Percentiles rank a stretch among this genome's conserved stretches.
These are phyloP conservation scores for Croton laevigatus DNA, from an alignment of 441 rosid genomes.

Conservation along the genomic window DNA sequence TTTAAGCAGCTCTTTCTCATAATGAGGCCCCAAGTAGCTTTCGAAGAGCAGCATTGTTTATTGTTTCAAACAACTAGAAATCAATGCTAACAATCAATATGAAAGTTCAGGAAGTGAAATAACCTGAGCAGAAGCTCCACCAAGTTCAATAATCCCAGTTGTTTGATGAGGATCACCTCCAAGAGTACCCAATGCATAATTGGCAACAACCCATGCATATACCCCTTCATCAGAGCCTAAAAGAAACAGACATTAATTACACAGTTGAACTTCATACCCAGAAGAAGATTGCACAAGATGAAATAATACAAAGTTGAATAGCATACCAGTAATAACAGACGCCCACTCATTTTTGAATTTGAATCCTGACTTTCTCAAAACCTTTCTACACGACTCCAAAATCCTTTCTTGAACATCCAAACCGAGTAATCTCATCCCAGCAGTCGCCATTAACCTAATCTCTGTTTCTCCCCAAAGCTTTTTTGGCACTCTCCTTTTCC, in stretches of 20 bases:
- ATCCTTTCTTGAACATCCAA: constrained; percentile 47
- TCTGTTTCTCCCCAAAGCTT: constrained; percentile 59
- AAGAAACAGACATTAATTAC: background rate
- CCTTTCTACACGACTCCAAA: constrained; percentile 46
- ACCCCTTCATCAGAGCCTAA: constrained; percentile 89
- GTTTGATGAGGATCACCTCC: constrained; percentile 71
- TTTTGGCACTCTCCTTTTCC: constrained; percentile 48
- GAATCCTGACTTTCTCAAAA: constrained; percentile 62
- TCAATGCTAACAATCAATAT: background rate
- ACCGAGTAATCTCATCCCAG: constrained; percentile 77
- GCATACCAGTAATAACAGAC: constrained; percentile 70
- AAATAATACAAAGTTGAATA: background rate
- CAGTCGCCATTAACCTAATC: constrained; percentile 84
- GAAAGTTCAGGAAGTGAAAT: constrained; percentile 14
- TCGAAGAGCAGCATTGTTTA: background rate
- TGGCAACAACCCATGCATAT: constrained; percentile 92
- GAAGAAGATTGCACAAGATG: background rate
- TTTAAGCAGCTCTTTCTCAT: background rate
- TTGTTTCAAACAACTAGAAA: background rate
- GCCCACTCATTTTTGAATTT: constrained; percentile 66
- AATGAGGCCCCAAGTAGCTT: background rate
- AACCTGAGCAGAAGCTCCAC: constrained; percentile 93
- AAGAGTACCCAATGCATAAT: constrained; percentile 66
- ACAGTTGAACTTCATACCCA: too few relatives aligned
- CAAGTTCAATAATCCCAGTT: constrained; percentile 87